Base-by-base conservation (phyloP, 192 early-diverging fungal genomes). In the Rhizophagus prolifer region DNA sequence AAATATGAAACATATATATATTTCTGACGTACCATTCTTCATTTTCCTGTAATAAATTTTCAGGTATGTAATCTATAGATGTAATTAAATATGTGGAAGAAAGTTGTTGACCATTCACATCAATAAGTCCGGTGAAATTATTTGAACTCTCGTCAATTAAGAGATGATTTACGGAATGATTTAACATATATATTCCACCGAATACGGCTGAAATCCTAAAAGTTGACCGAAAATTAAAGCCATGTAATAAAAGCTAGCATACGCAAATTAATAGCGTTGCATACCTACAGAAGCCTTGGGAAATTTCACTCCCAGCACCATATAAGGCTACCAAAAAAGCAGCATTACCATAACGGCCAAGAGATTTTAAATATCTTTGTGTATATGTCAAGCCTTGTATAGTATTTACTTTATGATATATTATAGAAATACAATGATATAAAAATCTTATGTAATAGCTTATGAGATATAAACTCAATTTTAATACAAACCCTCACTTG, bases 131-230 rank as follows among this genome's bases (percentile, higher is more conserved):
- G 6, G 62, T 67, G 70, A 83, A 82, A 16, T 83, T 76, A 38
- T 85, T 86, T 8, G 81, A 72, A 9, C 78, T 70, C 58, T 78
- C 74, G 61, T 84, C 79, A 7, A 88, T 70, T n/a, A 81, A 72
- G 30, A 88, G 80, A 30, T 79, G 61, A 0, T 78, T 73, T 12
- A 93, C 65, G 0, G 79, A 75, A 64, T 90, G 87, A 46, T 87
- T 84, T 28, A 98, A 83, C 74, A 98, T 93, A 75, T 96, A 98
- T 13, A 90, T 91, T 21, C 96, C 95, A 31, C 95, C 95, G 78
- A 94, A 90, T 1, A 98, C 97, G 9, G 97, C 97, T 54, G 91
- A 94, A 6, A 92, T 80, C 78, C 94, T 94, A 13, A 25, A 26
- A 6, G 31, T 73, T 19, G 3, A 2, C 9, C 65, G 23, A 14